Conservation (phyloP, 2,329 filamentous ascomycete species). For the Xylaria multiplex region DNA sequence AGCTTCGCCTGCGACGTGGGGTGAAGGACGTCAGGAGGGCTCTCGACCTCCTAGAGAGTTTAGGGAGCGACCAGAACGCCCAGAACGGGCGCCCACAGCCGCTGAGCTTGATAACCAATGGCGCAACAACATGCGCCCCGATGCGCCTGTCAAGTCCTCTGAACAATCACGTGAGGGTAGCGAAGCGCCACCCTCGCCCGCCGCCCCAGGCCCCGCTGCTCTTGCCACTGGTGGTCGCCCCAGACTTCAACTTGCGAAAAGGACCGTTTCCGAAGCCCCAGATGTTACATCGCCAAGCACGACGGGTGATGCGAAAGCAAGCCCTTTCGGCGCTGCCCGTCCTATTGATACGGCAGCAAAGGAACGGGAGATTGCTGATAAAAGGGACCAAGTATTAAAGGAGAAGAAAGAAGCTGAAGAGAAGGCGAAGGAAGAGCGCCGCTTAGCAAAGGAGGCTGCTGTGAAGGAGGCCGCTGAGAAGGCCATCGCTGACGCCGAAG, state of each 20-base stretch:
- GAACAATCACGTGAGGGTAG: conserved; percentile 77
- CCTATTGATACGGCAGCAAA: conserved; percentile 93
- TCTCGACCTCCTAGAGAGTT: conserved; percentile 84
- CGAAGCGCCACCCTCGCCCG: conserved; percentile 78
- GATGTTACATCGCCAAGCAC: conserved; percentile 62
- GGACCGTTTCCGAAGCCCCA: conserved; percentile 81
- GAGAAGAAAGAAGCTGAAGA: conserved; percentile 90
- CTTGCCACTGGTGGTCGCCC: conserved; percentile 74
- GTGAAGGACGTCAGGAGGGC: conserved; percentile 77
- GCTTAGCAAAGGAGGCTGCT: conserved; percentile 72
- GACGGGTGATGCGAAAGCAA: conserved; percentile 80
- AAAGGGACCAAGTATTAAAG: conserved; percentile 75
- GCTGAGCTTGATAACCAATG: conserved; percentile 94
- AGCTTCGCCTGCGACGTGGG: conserved; percentile 80
- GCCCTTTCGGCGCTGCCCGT: conserved; percentile 90
- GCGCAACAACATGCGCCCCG: conserved; percentile 91
- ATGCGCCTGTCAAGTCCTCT: conserved; percentile 70
- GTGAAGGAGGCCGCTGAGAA: conserved; percentile 50
- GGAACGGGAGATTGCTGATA: conserved; percentile 91
- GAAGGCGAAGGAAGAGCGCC: conserved; percentile 80
- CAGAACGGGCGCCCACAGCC: conserved; percentile 78
- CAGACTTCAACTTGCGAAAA: conserved; percentile 87
- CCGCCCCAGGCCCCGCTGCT: conserved; percentile 59
- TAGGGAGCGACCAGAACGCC: conserved; percentile 76
- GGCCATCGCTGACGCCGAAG: conserved; percentile 40